These are phyloP conservation scores for Dissoconium aciculare DNA, from an alignment of 2,329 filamentous ascomycete species.

Conservation along the genomic window DNA sequence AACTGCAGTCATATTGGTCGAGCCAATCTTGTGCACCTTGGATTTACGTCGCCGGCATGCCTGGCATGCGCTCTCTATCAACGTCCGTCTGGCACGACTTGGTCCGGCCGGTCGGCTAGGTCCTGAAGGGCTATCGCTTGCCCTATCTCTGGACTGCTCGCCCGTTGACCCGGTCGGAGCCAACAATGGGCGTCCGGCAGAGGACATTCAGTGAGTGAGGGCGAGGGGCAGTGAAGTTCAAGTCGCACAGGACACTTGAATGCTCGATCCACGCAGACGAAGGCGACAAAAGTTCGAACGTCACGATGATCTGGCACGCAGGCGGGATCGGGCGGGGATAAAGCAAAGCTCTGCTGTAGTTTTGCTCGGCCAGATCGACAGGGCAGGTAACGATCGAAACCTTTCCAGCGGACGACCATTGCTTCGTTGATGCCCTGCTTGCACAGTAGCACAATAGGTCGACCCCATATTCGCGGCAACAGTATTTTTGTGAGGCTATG, in stretches of 20 bases:
- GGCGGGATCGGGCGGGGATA: too few species aligned
- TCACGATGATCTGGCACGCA: too few species aligned
- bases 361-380: too few species aligned
- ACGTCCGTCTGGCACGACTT: constrained; percentile 14
- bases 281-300: background rate
- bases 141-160: constrained; percentile 11
- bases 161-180: constrained; percentile 12
- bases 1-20: too few species aligned
- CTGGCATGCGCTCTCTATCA: constrained; percentile 19
- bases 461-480: too few species aligned
- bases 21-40: too few species aligned
- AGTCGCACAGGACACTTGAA: background rate
- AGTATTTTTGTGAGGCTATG: too few species aligned
- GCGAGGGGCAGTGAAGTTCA: background rate
- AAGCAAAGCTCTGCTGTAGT: too few species aligned
- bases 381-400: too few species aligned
- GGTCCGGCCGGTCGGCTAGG: constrained; percentile 7
- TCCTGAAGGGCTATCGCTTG: constrained; percentile 7
- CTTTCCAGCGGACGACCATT: too few species aligned
- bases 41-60: constrained; percentile 18
- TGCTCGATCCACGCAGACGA: background rate
- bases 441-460: too few species aligned
- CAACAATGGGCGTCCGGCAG: constrained; percentile 11
- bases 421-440: too few species aligned
- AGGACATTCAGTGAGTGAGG: constrained; percentile 11